Base-by-base conservation (phyloP, 257 asterid species). In the Osmanthus fragrans region DNA sequence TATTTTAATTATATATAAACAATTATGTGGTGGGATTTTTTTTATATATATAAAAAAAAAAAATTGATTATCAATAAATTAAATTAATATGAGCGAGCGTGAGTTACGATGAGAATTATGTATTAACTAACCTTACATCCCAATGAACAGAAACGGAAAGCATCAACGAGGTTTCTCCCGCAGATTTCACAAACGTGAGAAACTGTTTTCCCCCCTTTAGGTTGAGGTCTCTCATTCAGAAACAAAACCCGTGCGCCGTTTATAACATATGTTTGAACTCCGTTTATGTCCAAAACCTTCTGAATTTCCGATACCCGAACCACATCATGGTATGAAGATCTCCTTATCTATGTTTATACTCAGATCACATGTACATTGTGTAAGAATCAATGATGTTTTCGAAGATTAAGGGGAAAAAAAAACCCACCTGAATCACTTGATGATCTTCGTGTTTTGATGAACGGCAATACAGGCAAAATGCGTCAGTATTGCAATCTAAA, bases 251-350 rank as follows among this genome's bases (percentile, higher is more conserved):
- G 91, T 1, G 99, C 99, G 63, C 99, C 89, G 80, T 95, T 95
- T 51, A 95, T 95, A n/a, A 93, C 98, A 80, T 95, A 95, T 0
- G 98, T 91, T 54, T 95, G 99, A 23, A 95, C 98, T 7, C 97
- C 98, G 33, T 94, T 89, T 64, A 91, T 87, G 72, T 91, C 99
- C 86, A 93, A 73, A n/a, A 85, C 96, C 84, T 88, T 93, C 64
- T 95, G 97, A 76, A 95, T 90, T 90, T 95, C 99, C 73, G 97
- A 90, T 36, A 95, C 96, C 82, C 99, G 83, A 78, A 95, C 99
- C 80, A 95, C 99, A 82, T 95, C 99, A 58, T 95, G 99, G 71
- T 95, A 95, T 2, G 99, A 95, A 2, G 99, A 95, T 86, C 98
- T 77, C 89, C 99, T 84, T 89, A 95, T 95, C 98, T 92, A 58